These are phyloP conservation scores for Scopulariopsis brevicaulis DNA, from an alignment of 2,329 filamentous ascomycete genomes.

Conservation along the genomic window DNA sequence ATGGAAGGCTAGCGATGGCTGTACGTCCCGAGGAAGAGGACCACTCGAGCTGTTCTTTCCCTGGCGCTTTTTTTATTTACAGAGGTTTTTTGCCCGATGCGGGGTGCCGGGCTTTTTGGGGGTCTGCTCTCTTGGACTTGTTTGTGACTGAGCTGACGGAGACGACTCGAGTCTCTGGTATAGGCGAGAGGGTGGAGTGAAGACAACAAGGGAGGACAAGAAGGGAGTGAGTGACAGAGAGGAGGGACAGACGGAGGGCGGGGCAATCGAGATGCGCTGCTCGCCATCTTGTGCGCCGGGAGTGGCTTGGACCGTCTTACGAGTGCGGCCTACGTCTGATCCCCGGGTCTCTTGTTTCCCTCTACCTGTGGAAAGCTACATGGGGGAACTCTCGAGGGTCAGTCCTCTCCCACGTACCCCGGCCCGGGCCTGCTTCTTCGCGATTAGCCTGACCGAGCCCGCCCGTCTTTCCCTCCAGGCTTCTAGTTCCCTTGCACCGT, in stretches of 20 bases:
- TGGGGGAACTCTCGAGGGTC: neutral
- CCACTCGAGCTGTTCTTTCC: too few species aligned
- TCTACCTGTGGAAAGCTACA: neutral
- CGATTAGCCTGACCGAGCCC: neutral
- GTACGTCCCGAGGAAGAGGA: too few species aligned
- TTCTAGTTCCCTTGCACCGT: neutral
- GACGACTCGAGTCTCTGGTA: too few species aligned
- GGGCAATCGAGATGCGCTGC: neutral
- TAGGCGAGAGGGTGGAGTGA: neutral
- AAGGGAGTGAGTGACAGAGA: neutral
- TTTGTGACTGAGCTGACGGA: too few species aligned
- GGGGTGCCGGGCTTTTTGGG: too few species aligned
- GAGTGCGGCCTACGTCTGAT: neutral
- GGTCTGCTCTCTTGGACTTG: too few species aligned
- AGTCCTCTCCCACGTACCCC: too few species aligned
- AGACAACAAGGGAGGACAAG: neutral
- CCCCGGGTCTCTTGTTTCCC: neutral
- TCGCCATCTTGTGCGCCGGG: neutral
- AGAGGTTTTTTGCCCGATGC: too few species aligned
- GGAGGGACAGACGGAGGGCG: neutral
- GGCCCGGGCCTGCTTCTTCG: neutral
- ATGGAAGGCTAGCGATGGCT: too few species aligned
- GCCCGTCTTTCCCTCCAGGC: neutral
- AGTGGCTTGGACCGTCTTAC: neutral
- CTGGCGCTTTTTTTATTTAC: too few species aligned